A percentile compares a stretch with the other conserved stretches of the same genome.
phyloP scores from a whole-genome alignment of 1,139 yeast species.

The Pichia sp. region DNA sequence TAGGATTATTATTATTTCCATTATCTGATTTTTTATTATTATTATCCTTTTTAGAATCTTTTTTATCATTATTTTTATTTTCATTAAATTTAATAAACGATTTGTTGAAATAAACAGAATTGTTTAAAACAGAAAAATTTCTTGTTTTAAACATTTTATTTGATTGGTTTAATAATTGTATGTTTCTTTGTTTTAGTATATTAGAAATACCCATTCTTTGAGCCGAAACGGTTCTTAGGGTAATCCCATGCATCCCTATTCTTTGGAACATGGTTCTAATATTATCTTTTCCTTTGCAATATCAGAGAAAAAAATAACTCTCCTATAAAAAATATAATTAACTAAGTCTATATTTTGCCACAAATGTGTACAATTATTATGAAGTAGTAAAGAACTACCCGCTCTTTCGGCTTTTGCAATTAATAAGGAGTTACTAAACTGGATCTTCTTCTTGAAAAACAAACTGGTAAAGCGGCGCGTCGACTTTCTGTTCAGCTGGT shows the following conservation, averaged over 20 bases:
- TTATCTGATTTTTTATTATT: conserved; percentile 7
- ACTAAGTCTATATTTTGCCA: too few species aligned
- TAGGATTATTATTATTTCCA: background rate
- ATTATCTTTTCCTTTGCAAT: too few species aligned
- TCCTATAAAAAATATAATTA: too few species aligned
- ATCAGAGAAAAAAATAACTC: too few species aligned
- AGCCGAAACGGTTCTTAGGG: background rate
- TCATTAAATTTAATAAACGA: background rate
- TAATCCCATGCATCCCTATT: background rate
- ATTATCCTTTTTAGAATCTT: conserved; percentile 9
- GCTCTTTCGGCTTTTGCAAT: too few species aligned
- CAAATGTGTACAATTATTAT: too few species aligned
- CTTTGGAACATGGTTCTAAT: background rate
- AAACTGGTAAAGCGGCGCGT: too few species aligned
- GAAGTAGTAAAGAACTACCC: too few species aligned
- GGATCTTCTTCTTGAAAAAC: too few species aligned
- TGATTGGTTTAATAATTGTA: background rate
- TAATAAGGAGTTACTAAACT: too few species aligned
- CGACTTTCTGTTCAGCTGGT: too few species aligned
- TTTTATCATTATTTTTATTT: conserved; percentile 10
- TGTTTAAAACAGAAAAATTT: background rate
- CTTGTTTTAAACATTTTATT: background rate
- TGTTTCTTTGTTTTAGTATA: background rate
- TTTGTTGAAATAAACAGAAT: background rate
- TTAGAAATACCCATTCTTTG: background rate